These are phyloP conservation scores for Arachnomyces sp. DNA, from an alignment of 2,329 filamentous ascomycete genomes.

Conservation along the genomic window DNA sequence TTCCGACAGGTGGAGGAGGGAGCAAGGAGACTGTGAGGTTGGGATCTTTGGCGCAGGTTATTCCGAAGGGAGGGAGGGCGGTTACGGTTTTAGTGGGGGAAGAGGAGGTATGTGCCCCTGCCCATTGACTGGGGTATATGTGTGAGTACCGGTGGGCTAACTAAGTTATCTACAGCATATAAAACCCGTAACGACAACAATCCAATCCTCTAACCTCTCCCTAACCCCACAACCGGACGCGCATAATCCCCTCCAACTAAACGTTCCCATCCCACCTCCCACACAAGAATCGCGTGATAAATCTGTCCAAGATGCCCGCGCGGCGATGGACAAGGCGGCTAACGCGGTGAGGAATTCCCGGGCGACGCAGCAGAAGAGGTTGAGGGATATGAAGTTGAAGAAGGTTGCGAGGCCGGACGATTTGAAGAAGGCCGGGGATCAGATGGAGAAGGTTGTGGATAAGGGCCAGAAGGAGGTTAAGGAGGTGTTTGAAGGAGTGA, in stretches of 20 bases:
- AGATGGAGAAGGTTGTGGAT: slow-evolving; percentile 41
- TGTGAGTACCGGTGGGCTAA: no score
- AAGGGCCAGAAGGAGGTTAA: slow-evolving; percentile 41
- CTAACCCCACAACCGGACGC: slow-evolving; percentile 36
- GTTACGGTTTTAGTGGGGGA: slow-evolving; percentile 59
- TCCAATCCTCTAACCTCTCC: slow-evolving; percentile 35
- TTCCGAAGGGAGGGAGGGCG: slow-evolving; percentile 55
- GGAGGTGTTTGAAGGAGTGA: slow-evolving; percentile 36
- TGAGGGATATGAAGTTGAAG: slow-evolving; percentile 38
- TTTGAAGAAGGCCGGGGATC: slow-evolving; percentile 37
- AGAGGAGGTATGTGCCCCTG: slow-evolving; percentile 48
- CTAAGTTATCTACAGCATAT: slow-evolving; percentile 28
- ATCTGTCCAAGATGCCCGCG: slow-evolving; percentile 32
- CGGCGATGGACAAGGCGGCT: slow-evolving; percentile 36
- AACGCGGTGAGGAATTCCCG: slow-evolving; percentile 35
- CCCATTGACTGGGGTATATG: no score
- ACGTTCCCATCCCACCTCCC: slow-evolving; percentile 39
- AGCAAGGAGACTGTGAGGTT: slow-evolving; percentile 47
- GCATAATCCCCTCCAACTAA: slow-evolving; percentile 38
- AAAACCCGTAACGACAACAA: slow-evolving; percentile 38
- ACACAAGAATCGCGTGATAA: slow-evolving; percentile 40
- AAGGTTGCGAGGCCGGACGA: slow-evolving; percentile 39
- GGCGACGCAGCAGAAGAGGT: slow-evolving; percentile 36
- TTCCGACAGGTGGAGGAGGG: slow-evolving; percentile 46
- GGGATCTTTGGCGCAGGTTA: slow-evolving; percentile 58